Evolutionary conservation across 208 protist species (phyloP).

Genomic region (Wallacemonas sp.): DNA sequence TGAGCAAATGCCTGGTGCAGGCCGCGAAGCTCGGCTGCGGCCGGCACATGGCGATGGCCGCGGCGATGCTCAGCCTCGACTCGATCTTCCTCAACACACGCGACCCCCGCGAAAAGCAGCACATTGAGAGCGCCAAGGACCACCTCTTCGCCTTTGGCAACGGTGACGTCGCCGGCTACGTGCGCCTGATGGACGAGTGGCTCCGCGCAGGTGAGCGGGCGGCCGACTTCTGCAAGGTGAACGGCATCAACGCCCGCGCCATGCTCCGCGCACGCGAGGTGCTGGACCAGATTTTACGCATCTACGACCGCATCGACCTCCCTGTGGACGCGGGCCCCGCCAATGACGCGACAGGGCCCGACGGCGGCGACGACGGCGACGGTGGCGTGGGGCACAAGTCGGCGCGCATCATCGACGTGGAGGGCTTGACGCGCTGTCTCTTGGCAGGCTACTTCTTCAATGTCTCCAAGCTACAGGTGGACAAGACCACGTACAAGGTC

Average conservation of each 20-base stretch:
- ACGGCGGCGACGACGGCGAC: slow-evolving; percentile 20
- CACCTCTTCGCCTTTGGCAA: slow-evolving; percentile 80
- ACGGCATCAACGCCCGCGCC: slow-evolving; percentile 69
- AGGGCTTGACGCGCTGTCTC: slow-evolving; percentile 70
- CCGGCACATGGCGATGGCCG: slow-evolving; percentile 90
- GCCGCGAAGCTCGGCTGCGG: slow-evolving; percentile 69
- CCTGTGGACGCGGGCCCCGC: slow-evolving; percentile 22
- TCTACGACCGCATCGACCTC: slow-evolving; percentile 78
- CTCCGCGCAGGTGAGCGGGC: slow-evolving; percentile 54
- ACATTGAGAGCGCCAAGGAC: slow-evolving; percentile 71
- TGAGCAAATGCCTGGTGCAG: slow-evolving; percentile 94
- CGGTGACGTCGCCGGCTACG: slow-evolving; percentile 85
- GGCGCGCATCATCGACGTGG: slow-evolving; percentile 41
- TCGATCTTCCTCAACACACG: slow-evolving; percentile 96
- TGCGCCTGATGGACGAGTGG: slow-evolving; percentile 88
- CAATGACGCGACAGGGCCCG: not conserved
- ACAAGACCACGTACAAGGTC: slow-evolving; percentile 73
- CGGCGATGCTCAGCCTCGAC: slow-evolving; percentile 92
- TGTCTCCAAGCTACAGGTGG: slow-evolving; percentile 75
- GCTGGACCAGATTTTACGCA: slow-evolving; percentile 86
- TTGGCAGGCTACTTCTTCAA: slow-evolving; percentile 92
- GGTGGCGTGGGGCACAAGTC: slow-evolving; percentile 2
- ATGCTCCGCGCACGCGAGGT: slow-evolving; percentile 84
- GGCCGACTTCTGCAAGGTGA: slow-evolving; percentile 80
- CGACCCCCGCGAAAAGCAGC: slow-evolving; percentile 75